phyloP scores from a whole-genome alignment of 2,329 filamentous ascomycete genomes.

The Cryphonectria radicalis region DNA sequence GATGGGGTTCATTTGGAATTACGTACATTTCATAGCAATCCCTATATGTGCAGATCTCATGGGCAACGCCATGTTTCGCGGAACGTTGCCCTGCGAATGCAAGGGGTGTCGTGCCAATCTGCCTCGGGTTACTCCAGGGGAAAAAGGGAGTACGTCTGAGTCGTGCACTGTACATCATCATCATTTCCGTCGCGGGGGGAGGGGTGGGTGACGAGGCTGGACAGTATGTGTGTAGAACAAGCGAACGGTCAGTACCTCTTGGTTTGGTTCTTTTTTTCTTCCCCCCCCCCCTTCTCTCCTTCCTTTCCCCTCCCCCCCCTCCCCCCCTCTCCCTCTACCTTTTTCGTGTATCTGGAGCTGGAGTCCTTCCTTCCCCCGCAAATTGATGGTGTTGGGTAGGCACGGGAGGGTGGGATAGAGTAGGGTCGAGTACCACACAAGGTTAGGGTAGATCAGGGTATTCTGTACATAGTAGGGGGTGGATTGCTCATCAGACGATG shows the following conservation, averaged over 20 bases:
- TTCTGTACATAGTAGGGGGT: not conserved
- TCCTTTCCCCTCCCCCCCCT: not conserved
- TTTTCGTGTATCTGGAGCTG: not conserved
- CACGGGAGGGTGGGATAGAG: not conserved
- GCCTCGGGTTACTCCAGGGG: constrained; percentile 16
- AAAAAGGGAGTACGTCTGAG: constrained; percentile 5
- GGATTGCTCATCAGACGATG: not conserved
- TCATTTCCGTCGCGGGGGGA: not conserved
- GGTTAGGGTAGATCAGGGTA: not conserved
- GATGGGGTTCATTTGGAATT: not conserved
- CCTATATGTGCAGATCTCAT: constrained; percentile 7
- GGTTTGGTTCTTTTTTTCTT: not conserved
- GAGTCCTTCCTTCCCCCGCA: not conserved
- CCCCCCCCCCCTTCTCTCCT: not conserved
- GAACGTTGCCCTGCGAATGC: constrained; percentile 14
- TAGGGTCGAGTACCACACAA: not conserved
- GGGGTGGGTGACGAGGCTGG: not conserved
- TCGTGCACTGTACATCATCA: constrained; percentile 5
- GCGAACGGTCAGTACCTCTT: not conserved
- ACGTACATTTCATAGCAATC: not conserved
- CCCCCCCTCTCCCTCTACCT: not conserved
- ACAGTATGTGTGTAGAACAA: not conserved
- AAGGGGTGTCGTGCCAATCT: constrained; percentile 24
- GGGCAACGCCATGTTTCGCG: constrained; percentile 13
- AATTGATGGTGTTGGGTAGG: not conserved